Percentiles rank a stretch among this genome's conserved stretches.
Evolutionary conservation across 306 rosid genomes (phyloP).

Genomic region (Dalbergia cultrata): DNA sequence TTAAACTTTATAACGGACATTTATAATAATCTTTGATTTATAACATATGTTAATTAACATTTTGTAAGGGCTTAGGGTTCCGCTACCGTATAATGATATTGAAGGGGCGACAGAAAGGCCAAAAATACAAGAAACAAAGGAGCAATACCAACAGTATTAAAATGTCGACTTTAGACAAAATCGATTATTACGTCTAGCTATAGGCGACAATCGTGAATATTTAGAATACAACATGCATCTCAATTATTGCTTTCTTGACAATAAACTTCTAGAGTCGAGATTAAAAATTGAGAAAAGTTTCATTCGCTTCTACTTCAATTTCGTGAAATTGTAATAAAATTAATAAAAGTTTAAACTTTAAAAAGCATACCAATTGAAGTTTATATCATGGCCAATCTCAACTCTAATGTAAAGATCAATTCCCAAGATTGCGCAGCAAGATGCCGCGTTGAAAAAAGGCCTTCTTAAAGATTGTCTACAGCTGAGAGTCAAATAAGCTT

Average conservation of each 20-base stretch:
- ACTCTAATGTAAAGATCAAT: not conserved
- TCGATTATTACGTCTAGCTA: no score
- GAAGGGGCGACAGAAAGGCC: no score
- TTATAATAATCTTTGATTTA: no score
- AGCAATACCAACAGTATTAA: no score
- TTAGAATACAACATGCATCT: not conserved
- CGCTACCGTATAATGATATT: no score
- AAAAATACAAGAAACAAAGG: no score
- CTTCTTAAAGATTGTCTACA: conserved; percentile 45
- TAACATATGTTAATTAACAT: no score
- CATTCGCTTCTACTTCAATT: not conserved
- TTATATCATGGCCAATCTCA: conserved; percentile 12
- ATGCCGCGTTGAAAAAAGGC: conserved; percentile 26
- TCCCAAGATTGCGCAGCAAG: conserved; percentile 37
- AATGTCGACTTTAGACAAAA: no score
- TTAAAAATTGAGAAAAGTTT: not conserved
- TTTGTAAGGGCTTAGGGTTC: no score
- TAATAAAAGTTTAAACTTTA: not conserved
- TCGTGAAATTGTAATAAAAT: not conserved
- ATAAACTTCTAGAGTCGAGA: not conserved
- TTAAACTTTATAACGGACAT: no score
- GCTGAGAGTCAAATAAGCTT: conserved; percentile 41
- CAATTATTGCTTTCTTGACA: conserved; percentile 16
- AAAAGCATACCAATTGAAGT: conserved; percentile 11
- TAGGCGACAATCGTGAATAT: no score